Evolutionary conservation across 371 early-diverging fungal genomes (phyloP), one percentile per base, ranked within the genome.

Genomic region (Mortierella sp.): DNA sequence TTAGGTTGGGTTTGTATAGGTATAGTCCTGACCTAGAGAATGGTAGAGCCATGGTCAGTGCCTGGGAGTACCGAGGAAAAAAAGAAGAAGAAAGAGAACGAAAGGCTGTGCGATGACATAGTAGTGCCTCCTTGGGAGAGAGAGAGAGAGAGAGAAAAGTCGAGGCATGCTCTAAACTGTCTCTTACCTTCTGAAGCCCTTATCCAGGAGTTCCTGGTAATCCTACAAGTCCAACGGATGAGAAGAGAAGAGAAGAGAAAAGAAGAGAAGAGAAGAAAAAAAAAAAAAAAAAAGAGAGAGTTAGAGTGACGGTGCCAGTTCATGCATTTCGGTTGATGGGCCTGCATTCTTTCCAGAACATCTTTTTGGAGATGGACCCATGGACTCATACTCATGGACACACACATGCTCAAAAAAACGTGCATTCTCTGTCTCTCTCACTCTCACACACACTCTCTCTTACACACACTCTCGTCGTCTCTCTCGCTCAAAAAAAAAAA

Each of bases 161-260:
- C 47, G 15, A 56, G 46, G 25, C 25, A 9, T 29, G 55, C 19
- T 1, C 14, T 28, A 26, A 45, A 21, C 19, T n/a, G n/a, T 15
- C 18, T 12, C 43, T 16, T 82, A 87, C 89, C 91, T 81, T 74
- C 91, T 79, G 90, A 90, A 92, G n/a, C 92, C 92, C 48, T 85
- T 81, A 75, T 90, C 87, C 30, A 92, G 81, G n/a, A 92, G 71
- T 6, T 74, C 72, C 83, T 90, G 90, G 60, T 92, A 92, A 56
- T 89, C 89, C 91, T 91, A 63, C 47, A 12, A 26, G 23, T 19
- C 7, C 53, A 28, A 64, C 26, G 23, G 26, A 53, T 4, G 53
- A 2, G 21, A 23, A 60, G 15, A 19, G 45, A 53, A 46, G 23
- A 53, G 14, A 23, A 37, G 37, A 37, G 37, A 37, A 23, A 26